Evolutionary conservation across 78 protist genomes (phyloP), one percentile per base, ranked within the genome.

Genomic region (Diacronema lutheri): DNA sequence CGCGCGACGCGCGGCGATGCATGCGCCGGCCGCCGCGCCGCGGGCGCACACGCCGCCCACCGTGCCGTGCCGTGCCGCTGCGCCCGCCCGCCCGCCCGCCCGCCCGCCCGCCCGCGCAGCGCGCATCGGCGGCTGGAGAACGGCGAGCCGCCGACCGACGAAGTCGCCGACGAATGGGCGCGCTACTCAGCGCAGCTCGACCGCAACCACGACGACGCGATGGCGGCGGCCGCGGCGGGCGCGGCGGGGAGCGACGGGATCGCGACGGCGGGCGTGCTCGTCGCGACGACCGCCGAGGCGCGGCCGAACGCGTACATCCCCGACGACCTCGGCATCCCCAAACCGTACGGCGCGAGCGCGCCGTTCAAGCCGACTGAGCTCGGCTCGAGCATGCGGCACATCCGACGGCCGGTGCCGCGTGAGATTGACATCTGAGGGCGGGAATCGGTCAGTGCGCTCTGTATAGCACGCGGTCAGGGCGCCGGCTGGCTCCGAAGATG

Each of bases 231-330:
- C 50, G 50, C 50, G 16, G 50, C 50, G 16, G 65, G 13, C 29
- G 29, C 40, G 29, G 35, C 31, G 66, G 37, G 29, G 23, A 40
- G 84, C 25, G 84, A 80, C 33, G 6, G 65, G 12, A 9, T 40
- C 37, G 41, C 41, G 29, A 66, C 14, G 31, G 50, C 2, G 31
- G 84, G 35, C n/a, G 29, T 11, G 41, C 2, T 80, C 41, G 58
- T 72, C 4, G 37, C 79, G 74, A 86, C 95, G 1, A 76, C 90
- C 14, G 90, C 93, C 0, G 92, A 68, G 73, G 89, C 88, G 23
- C 87, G 96, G 7, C 89, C 91, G 35, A 90, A 89, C 73, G 90
- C 93, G 13, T 92, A 94, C 85, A 58, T 94, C 3, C 92, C 94
- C 9, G 88, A 85, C 25, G 96, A 90, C 46, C 4, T 89, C 19